Evolutionary conservation across 352 stramenopile species (phyloP).

Genomic region (Phytophthora melonis): DNA sequence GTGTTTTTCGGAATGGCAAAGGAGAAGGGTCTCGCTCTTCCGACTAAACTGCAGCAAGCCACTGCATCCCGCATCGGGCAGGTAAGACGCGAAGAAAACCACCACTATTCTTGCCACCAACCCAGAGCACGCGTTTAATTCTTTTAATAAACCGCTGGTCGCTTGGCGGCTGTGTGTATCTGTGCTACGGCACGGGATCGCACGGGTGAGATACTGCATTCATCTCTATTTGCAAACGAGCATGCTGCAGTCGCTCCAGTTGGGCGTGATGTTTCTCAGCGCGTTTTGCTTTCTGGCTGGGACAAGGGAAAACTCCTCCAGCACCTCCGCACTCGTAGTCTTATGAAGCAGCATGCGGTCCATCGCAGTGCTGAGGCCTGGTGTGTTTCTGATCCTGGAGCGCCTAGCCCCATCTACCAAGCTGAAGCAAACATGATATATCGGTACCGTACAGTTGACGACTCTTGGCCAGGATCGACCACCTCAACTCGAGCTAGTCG

Average conservation of each 20-base stretch:
- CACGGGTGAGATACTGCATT: neutral
- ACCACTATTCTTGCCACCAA: neutral
- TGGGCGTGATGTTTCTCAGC: neutral
- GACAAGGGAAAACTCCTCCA: neutral
- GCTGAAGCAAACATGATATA: too few relatives aligned
- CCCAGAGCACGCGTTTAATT: neutral
- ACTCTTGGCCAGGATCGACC: too few relatives aligned
- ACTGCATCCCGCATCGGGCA: too few relatives aligned
- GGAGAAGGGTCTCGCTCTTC: neutral
- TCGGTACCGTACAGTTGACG: too few relatives aligned
- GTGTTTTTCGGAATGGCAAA: constrained; percentile 25
- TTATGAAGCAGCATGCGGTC: neutral
- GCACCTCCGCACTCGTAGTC: neutral
- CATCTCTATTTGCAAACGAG: neutral
- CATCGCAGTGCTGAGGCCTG: too few relatives aligned
- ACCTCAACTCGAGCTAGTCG: constrained; percentile 3
- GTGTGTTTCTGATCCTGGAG: too few relatives aligned
- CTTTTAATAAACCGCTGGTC: neutral
- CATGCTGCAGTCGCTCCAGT: neutral
- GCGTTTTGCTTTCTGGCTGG: constrained; percentile 1
- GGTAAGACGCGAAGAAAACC: neutral
- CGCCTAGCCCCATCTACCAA: too few relatives aligned
- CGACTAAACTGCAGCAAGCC: neutral
- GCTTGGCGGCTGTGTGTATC: neutral
- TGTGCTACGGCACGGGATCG: neutral